phyloP scores from a whole-genome alignment of 768 basidiomycete genomes.

The Lactarius evosmus region DNA sequence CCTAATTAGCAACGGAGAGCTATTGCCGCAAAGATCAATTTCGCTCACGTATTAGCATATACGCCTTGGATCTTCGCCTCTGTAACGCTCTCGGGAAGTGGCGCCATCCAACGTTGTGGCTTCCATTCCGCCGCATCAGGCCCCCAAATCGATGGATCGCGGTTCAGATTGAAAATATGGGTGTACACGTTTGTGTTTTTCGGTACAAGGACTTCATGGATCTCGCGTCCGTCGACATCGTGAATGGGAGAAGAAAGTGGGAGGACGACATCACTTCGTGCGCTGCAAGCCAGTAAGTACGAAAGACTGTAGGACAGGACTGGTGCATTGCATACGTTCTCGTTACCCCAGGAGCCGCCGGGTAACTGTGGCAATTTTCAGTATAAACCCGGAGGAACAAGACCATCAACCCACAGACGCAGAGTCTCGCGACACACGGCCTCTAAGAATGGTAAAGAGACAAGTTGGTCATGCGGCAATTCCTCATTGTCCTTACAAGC shows the following conservation, averaged over 20 bases:
- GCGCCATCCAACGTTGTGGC: constrained; percentile 36
- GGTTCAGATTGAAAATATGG: constrained; percentile 32
- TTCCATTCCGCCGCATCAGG: too few relatives aligned
- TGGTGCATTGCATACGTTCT: background rate
- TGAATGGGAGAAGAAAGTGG: background rate
- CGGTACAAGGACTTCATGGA: constrained; percentile 14
- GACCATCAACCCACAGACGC: too few relatives aligned
- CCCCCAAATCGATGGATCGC: too few relatives aligned
- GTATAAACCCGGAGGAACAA: too few relatives aligned
- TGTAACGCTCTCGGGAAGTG: constrained; percentile 22
- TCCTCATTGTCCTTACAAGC: too few relatives aligned
- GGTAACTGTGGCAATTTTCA: background rate
- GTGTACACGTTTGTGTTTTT: constrained; percentile 13
- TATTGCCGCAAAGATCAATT: background rate
- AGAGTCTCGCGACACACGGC: too few relatives aligned
- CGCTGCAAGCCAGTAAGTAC: background rate
- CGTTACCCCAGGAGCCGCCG: background rate
- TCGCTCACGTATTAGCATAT: constrained; percentile 28
- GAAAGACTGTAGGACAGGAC: background rate
- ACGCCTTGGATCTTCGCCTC: constrained; percentile 28
- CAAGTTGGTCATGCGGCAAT: too few relatives aligned
- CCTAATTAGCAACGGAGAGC: background rate
- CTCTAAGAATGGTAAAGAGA: too few relatives aligned
- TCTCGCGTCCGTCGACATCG: constrained; percentile 16
- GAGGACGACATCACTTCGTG: too few relatives aligned